These are phyloP conservation scores for Arxiozyma bovina DNA, from an alignment of 1,139 yeast species.

Conservation along the genomic window DNA sequence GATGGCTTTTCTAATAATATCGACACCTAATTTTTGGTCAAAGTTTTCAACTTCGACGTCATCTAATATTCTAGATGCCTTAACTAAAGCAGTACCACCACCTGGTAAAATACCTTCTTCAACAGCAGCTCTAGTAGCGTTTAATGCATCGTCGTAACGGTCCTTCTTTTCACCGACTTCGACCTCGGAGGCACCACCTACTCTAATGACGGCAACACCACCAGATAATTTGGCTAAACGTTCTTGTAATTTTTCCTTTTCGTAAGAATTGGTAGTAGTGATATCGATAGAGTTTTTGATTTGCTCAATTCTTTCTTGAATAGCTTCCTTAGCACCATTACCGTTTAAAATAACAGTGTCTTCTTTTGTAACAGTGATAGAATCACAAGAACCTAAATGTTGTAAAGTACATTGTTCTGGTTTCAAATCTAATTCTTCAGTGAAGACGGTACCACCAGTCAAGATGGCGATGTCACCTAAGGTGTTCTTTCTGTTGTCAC, in stretches of 20 bases:
- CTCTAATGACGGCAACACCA: conserved; percentile 98
- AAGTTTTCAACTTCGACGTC: conserved; percentile 79
- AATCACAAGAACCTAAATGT: conserved; percentile 86
- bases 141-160: conserved; percentile 97
- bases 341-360: conserved; percentile 95
- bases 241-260: conserved; percentile 95
- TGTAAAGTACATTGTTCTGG: conserved; percentile 94
- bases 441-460: conserved; percentile 96
- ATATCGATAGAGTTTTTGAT: conserved; percentile 74
- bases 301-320: conserved; percentile 90
- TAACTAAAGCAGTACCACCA: conserved; percentile 98
- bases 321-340: conserved; percentile 84
- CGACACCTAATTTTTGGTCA: conserved; percentile 97
- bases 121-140: conserved; percentile 99
- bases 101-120: conserved; percentile 99
- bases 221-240: conserved; percentile 97
- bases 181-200: conserved; percentile 96
- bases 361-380: conserved; percentile 91
- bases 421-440: conserved; percentile 95
- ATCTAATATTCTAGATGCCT: conserved; percentile 81
- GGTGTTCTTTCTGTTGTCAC: conserved; percentile 98
- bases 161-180: conserved; percentile 99
- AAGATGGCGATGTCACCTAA: conserved; percentile 95
- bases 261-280: conserved; percentile 83
- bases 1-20: conserved; percentile 90